These are phyloP conservation scores for Tolypocladium album DNA, from an alignment of 2,329 filamentous ascomycete genomes.

Conservation along the genomic window DNA sequence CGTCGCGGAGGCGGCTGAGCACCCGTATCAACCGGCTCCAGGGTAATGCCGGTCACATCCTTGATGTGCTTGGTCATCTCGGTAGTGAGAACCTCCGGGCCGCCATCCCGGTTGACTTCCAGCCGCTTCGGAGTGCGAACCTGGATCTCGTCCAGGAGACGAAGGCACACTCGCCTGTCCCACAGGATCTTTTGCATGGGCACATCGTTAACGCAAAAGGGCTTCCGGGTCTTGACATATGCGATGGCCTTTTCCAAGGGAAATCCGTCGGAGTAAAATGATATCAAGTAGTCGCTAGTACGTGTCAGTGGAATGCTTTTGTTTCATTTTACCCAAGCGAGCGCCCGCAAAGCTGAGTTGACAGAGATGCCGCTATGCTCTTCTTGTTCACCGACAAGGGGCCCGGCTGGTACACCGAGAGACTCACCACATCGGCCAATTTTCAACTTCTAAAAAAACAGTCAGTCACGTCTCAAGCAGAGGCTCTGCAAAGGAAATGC, in stretches of 20 bases:
- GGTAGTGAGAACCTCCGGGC: conserved; percentile 64
- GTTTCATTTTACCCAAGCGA: not conserved
- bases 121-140: conserved; percentile 83
- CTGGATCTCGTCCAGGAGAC: conserved; percentile 76
- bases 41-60: conserved; percentile 64
- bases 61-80: conserved; percentile 74
- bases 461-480: not conserved
- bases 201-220: conserved; percentile 94
- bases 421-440: conserved; percentile 78
- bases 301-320: conserved; percentile 9
- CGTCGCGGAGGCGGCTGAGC: conserved; percentile 54
- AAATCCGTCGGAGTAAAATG: conserved; percentile 97
- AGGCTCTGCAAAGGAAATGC: not conserved
- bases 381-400: conserved; percentile 21
- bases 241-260: conserved; percentile 94
- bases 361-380: conserved; percentile 17
- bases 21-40: conserved; percentile 59
- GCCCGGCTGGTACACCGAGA: not conserved
- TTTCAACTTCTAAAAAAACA: conserved; percentile 58
- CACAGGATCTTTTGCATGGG: conserved; percentile 96
- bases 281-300: conserved; percentile 77
- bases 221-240: conserved; percentile 85
- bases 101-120: conserved; percentile 88
- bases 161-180: conserved; percentile 85
- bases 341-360: not conserved